phyloP scores from a whole-genome alignment of 208 protist genomes.

The Porcisia hertigi region DNA sequence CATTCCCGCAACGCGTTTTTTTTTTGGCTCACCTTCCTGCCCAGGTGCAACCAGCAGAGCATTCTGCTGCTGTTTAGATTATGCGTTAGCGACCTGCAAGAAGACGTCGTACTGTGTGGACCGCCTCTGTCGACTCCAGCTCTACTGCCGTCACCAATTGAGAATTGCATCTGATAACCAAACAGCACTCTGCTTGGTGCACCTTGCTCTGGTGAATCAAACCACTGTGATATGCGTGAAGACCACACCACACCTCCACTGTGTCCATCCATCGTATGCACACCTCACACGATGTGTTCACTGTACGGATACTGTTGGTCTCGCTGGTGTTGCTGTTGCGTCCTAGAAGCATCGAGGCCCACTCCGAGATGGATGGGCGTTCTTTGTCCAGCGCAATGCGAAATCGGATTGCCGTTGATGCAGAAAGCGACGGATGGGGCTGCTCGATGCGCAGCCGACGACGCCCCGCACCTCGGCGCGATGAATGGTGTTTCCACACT shows the following conservation, averaged over 20 bases:
- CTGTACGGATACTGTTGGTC: background rate
- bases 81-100: background rate
- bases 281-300: conserved; percentile 24
- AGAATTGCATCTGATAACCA: conserved; percentile 50
- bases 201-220: conserved; percentile 54
- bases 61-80: background rate
- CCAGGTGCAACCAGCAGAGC: background rate
- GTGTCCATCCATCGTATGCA: conserved; percentile 29
- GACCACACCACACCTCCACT: conserved; percentile 47
- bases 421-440: background rate
- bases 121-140: conserved; percentile 50
- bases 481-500: conserved; percentile 70
- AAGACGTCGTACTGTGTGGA: conserved; percentile 14
- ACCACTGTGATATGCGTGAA: conserved; percentile 49
- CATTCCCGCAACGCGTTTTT: background rate
- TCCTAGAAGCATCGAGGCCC: conserved; percentile 3
- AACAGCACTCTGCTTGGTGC: conserved; percentile 44
- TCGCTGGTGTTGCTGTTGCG: background rate
- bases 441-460: conserved; percentile 34
- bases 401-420: background rate
- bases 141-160: conserved; percentile 57
- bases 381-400: conserved; percentile 26
- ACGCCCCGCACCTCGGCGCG: conserved; percentile 41
- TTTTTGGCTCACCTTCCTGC: background rate
- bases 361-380: background rate